Percentiles rank a stretch among this genome's conserved stretches.
Evolutionary conservation across 805 yeast species (phyloP).

Genomic region (Saturnispora halmiae): DNA sequence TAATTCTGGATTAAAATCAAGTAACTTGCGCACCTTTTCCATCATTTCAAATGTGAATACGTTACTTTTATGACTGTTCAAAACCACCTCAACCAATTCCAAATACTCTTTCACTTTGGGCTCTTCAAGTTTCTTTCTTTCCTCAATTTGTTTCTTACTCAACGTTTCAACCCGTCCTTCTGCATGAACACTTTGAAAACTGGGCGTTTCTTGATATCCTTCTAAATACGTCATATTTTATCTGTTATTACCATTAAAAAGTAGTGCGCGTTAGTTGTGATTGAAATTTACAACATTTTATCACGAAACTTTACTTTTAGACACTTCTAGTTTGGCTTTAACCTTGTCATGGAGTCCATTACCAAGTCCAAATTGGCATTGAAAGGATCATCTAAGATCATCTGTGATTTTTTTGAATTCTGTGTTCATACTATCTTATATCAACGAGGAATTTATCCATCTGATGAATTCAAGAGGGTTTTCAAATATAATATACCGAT

Average conservation of each 20-base stretch:
- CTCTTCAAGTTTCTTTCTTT: conserved; percentile 50
- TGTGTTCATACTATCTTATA: conserved; percentile 73
- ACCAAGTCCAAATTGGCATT: conserved; percentile 46
- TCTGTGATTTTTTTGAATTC: conserved; percentile 78
- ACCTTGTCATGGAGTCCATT: conserved; percentile 18
- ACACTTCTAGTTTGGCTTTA: too few species aligned
- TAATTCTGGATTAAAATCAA: conserved; percentile 71
- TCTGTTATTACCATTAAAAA: too few species aligned
- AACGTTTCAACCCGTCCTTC: conserved; percentile 47
- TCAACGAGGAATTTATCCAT: conserved; percentile 85
- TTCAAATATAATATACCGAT: conserved; percentile 72
- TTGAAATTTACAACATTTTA: too few species aligned
- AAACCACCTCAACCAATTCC: conserved; percentile 34
- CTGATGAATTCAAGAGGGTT: conserved; percentile 72
- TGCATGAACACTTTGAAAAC: conserved; percentile 46
- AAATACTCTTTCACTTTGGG: conserved; percentile 50
- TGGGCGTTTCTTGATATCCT: conserved; percentile 15
- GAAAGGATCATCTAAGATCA: conserved; percentile 70
- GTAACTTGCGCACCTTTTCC: conserved; percentile 44
- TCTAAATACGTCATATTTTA: conserved; percentile 17
- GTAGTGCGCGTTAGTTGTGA: too few species aligned
- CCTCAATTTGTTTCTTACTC: conserved; percentile 44
- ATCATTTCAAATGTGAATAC: conserved; percentile 34
- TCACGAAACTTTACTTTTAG: too few species aligned
- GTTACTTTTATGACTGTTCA: conserved; percentile 27